Percentiles rank a stretch among this genome's conserved stretches.
Evolutionary conservation across 768 basidiomycete genomes (phyloP).

Genomic region (Termitomyces sp.): DNA sequence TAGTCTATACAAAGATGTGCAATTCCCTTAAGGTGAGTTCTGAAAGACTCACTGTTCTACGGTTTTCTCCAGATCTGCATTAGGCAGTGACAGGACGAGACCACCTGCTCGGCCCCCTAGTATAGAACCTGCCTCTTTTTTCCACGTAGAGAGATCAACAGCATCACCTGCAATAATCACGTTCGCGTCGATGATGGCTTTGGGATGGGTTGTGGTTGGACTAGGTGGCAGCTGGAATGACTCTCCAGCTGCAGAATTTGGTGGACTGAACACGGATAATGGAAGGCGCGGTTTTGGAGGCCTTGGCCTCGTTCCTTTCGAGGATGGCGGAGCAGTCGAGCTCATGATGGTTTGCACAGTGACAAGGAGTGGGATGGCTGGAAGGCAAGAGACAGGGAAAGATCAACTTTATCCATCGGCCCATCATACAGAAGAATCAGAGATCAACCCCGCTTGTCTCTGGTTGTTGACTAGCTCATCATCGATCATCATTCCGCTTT

Average conservation of each 20-base stretch:
- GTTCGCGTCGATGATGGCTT: conserved; percentile 65
- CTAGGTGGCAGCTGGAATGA: conserved; percentile 67
- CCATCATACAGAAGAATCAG: conserved; percentile 3
- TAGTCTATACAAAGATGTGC: conserved; percentile 9
- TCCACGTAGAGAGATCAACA: conserved; percentile 48
- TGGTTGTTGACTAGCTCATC: neutral
- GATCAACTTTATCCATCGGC: conserved; percentile 1
- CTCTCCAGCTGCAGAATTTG: conserved; percentile 65
- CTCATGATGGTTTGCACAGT: conserved; percentile 5
- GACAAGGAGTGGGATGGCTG: neutral
- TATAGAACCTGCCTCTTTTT: conserved; percentile 45
- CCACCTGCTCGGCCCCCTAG: conserved; percentile 48
- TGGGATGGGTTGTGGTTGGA: conserved; percentile 65
- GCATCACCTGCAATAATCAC: conserved; percentile 45
- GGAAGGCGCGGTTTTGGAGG: conserved; percentile 72
- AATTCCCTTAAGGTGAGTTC: neutral
- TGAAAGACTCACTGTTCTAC: conserved; percentile 45
- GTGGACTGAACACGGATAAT: conserved; percentile 71
- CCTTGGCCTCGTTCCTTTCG: conserved; percentile 45
- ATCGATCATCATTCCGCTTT: neutral
- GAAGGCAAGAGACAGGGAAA: neutral
- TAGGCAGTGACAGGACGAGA: conserved; percentile 55
- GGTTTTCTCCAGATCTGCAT: conserved; percentile 40
- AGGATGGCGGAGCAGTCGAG: conserved; percentile 28
- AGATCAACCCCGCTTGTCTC: neutral